Conservation (phyloP, 352 stramenopile species). For the Globisporangium cystogenes region DNA sequence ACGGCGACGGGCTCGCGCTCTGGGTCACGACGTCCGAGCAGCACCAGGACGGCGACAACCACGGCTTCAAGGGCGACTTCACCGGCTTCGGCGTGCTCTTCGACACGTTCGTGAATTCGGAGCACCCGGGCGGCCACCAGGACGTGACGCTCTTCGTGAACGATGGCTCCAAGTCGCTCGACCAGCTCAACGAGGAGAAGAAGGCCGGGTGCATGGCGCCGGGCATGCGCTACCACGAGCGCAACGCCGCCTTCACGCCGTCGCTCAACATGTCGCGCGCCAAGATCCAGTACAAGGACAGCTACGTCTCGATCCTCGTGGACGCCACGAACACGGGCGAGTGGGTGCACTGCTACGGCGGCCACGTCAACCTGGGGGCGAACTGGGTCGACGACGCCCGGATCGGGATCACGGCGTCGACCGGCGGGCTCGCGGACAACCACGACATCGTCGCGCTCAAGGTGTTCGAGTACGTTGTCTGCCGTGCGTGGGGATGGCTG, state of each 20-base stretch:
- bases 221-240: conserved; percentile 77
- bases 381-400: conserved; percentile 63
- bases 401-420: conserved; percentile 75
- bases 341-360: conserved; percentile 64
- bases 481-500: neutral
- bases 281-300: conserved; percentile 76
- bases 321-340: conserved; percentile 67
- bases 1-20: conserved; percentile 72
- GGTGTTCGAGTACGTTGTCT: conserved; percentile 67
- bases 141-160: conserved; percentile 83
- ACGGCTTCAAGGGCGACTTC: conserved; percentile 74
- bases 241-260: conserved; percentile 68
- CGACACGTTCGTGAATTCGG: conserved; percentile 82
- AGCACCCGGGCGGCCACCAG: conserved; percentile 74
- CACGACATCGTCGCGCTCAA: conserved; percentile 74
- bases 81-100: conserved; percentile 72
- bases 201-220: conserved; percentile 76
- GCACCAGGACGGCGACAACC: conserved; percentile 64
- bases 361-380: conserved; percentile 36
- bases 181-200: conserved; percentile 64
- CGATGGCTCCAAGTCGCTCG: conserved; percentile 67
- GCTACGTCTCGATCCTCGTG: conserved; percentile 62
- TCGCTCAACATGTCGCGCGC: conserved; percentile 77
- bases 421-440: conserved; percentile 77
- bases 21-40: conserved; percentile 61